Percentiles rank a stretch among this genome's conserved stretches.
Conservation (phyloP, 768 basidiomycete genomes). For the Mycena vitilis region DNA sequence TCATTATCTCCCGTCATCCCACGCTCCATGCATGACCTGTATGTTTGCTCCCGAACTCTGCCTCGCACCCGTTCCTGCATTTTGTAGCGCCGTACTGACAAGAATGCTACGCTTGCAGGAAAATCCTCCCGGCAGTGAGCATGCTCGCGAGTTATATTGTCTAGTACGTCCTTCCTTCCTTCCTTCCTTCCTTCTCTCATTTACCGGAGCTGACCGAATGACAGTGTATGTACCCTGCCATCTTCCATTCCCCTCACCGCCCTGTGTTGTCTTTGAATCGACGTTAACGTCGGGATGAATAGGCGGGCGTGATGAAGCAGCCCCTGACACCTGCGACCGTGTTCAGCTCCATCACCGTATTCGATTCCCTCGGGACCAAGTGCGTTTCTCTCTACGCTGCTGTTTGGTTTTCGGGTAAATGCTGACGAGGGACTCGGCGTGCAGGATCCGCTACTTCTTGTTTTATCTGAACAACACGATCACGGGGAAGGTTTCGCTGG, state of each 20-base stretch:
- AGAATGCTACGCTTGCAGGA: not conserved
- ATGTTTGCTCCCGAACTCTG: too few relatives aligned
- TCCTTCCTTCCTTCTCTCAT: not conserved
- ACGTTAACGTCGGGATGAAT: not conserved
- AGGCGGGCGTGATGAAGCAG: slow-evolving; percentile 55
- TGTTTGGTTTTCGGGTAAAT: slow-evolving; percentile 47
- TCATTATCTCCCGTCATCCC: too few relatives aligned
- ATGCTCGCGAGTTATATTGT: slow-evolving; percentile 22
- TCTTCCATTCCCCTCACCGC: not conserved
- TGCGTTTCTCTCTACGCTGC: slow-evolving; percentile 46
- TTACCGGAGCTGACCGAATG: not conserved
- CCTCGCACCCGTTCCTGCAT: too few relatives aligned
- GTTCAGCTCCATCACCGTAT: slow-evolving; percentile 67
- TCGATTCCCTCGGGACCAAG: slow-evolving; percentile 65
- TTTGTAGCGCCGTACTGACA: not conserved
- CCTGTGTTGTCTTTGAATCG: not conserved
- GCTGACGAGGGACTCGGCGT: too few relatives aligned
- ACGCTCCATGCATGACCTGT: too few relatives aligned
- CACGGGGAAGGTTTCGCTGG: slow-evolving; percentile 29
- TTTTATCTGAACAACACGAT: slow-evolving; percentile 14
- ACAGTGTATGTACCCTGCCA: too few relatives aligned
- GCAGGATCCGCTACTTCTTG: slow-evolving; percentile 9
- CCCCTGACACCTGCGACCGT: slow-evolving; percentile 53
- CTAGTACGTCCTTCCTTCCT: slow-evolving; percentile 6
- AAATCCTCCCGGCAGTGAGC: slow-evolving; percentile 7